Conservation (phyloP, 148 eudicot species). For the Rhododendron vialii region DNA sequence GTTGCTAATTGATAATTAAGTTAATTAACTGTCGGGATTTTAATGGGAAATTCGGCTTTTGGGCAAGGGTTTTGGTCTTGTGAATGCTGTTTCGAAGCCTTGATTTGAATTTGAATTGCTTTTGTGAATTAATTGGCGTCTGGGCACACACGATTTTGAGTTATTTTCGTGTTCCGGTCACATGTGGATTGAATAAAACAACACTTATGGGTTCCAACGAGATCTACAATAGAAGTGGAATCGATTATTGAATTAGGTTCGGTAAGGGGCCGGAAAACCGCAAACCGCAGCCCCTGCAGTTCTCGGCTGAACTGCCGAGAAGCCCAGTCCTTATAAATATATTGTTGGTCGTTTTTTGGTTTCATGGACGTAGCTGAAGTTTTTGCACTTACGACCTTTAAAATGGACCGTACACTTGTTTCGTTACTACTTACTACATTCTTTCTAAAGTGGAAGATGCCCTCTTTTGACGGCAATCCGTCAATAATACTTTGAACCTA, state of each 20-base stretch:
- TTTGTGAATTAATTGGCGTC: not conserved
- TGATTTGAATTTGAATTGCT: not conserved
- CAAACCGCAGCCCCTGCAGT: no score
- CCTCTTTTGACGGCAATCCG: not conserved
- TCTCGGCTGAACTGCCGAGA: no score
- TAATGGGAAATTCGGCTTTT: not conserved
- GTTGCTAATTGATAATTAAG: not conserved
- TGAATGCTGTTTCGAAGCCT: not conserved
- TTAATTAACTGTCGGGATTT: not conserved
- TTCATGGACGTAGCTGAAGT: not conserved
- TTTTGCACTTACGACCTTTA: not conserved
- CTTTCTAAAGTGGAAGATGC: not conserved
- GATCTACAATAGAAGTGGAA: no score
- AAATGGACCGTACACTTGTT: not conserved
- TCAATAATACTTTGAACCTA: not conserved
- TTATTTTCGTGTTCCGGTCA: no score
- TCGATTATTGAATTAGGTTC: no score
- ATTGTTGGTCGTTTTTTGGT: not conserved
- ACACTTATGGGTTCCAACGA: no score
- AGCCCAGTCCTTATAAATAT: no score
- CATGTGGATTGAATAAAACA: no score
- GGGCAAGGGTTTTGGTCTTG: not conserved
- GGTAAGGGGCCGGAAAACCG: no score
- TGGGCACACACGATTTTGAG: no score
- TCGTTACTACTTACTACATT: no score